Evolutionary conservation across 768 basidiomycete species (phyloP).

Genomic region (Fomitopsis serialis): DNA sequence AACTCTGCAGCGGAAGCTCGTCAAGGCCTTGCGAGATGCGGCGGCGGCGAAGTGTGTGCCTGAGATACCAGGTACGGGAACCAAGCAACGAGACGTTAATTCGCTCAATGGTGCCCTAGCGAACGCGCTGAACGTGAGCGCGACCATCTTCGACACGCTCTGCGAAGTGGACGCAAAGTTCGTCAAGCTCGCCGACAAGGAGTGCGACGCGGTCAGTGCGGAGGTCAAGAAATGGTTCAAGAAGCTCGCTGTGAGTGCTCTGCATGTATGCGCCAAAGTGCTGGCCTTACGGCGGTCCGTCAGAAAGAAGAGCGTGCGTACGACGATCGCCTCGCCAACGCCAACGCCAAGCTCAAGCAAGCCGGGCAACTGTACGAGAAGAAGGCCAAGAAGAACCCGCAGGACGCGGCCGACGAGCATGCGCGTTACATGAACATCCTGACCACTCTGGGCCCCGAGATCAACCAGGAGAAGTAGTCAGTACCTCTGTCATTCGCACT

Average conservation of each 20-base stretch:
- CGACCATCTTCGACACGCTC: conserved; percentile 62
- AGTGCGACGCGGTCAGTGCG: conserved; percentile 55
- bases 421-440: conserved; percentile 72
- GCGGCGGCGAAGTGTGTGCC: conserved; percentile 54
- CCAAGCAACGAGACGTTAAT: not conserved
- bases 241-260: conserved; percentile 60
- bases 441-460: conserved; percentile 67
- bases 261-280: not conserved
- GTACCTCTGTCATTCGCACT: conserved; percentile 19
- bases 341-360: conserved; percentile 73
- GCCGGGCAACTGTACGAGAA: conserved; percentile 76
- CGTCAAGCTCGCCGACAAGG: conserved; percentile 68
- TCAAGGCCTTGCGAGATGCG: conserved; percentile 63
- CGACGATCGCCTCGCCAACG: conserved; percentile 61
- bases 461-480: conserved; percentile 77
- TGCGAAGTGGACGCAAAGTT: conserved; percentile 73
- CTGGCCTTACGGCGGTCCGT: not conserved
- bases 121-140: conserved; percentile 61
- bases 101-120: conserved; percentile 32
- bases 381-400: conserved; percentile 68
- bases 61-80: conserved; percentile 54
- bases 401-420: conserved; percentile 69
- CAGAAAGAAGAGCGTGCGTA: conserved; percentile 81
- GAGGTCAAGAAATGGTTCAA: conserved; percentile 87
- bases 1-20: conserved; percentile 67